phyloP scores from a whole-genome alignment of 176 grass and related monocot species.

The Coix lacrymajobi region DNA sequence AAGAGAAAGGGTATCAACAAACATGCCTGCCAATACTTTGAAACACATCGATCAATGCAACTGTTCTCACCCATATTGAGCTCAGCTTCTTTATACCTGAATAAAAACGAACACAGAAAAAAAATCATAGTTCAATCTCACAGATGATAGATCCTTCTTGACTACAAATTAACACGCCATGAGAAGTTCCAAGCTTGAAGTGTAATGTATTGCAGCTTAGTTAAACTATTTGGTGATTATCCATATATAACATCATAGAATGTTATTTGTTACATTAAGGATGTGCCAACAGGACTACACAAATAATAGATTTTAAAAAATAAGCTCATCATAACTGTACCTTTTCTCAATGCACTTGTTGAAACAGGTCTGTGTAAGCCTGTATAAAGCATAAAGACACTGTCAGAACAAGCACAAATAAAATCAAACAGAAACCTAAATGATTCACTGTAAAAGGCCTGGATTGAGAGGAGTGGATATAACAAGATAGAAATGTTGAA shows the following conservation, averaged over 20 bases:
- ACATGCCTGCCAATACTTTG: slow-evolving; percentile 97
- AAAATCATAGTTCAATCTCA: neutral
- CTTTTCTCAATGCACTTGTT: slow-evolving; percentile 91
- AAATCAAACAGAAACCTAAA: neutral
- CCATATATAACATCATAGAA: neutral
- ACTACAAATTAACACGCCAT: neutral
- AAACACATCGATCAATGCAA: slow-evolving; percentile 94
- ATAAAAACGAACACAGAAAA: neutral
- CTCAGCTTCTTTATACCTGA: slow-evolving; percentile 95
- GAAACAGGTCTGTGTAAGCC: slow-evolving; percentile 80
- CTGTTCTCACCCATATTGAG: slow-evolving; percentile 99
- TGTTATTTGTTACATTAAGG: neutral
- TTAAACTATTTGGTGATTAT: neutral
- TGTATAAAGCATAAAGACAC: slow-evolving; percentile 24
- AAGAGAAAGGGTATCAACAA: slow-evolving; percentile 1
- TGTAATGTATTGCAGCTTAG: neutral
- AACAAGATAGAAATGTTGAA: neutral
- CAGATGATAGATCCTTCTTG: neutral
- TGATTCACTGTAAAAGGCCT: neutral
- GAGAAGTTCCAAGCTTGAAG: neutral
- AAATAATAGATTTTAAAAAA: neutral
- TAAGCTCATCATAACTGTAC: slow-evolving; percentile 26
- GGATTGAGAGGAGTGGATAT: slow-evolving; percentile 2
- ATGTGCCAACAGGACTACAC: neutral
- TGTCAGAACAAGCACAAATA: slow-evolving; percentile 14